Evolutionary conservation across 768 basidiomycete genomes (phyloP), one percentile per base, ranked within the genome.

Genomic region (Trametes sanguinea): DNA sequence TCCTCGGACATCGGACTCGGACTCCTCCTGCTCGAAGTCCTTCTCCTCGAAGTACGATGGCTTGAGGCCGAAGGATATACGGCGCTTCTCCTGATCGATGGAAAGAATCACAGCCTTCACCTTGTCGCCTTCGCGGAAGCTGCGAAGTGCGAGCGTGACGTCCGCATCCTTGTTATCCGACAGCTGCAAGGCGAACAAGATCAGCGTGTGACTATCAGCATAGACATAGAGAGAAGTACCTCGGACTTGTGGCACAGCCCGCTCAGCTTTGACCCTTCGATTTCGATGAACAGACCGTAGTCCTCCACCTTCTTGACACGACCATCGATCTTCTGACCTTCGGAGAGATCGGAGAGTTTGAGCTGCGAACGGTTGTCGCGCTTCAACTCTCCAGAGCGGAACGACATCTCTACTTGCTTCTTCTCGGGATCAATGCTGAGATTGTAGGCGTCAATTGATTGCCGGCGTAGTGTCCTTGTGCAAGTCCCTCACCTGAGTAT

Each of bases 211-310:
- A 54, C 52, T 52, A 51, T 54, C 16, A 5, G 39, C 37, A 37
- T 8, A 22, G 11, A 43, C 16, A 44, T 37, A 5, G n/a, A 30
- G 48, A 43, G 8, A 42, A 39, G 51, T 1, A 89, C 94, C 82
- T 98, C 84, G 9, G 93, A 92, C 74, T 94, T 95, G 74, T 98
- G 96, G 73, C 96, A 99, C 10, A 99, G 80, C 5, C 96, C 96
- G 63, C 83, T 87, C 51, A 98, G 78, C 70, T 88, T 90, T 0
- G 92, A 88, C 16, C 84, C 89, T n/a, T 90, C 84, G 40, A 98
- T 89, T 71, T 88, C 85, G 60, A 99, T 85, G 76, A 98, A 98
- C n/a, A 97, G 79, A 13, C 96, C 96, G 65, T 93, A 98, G 44
- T 85, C 82, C 73, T 95, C 93, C 10, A 95, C 80, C 64, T 83